These are phyloP conservation scores for Murraya paniculata DNA, from an alignment of 345 rosid genomes.

Conservation along the genomic window DNA sequence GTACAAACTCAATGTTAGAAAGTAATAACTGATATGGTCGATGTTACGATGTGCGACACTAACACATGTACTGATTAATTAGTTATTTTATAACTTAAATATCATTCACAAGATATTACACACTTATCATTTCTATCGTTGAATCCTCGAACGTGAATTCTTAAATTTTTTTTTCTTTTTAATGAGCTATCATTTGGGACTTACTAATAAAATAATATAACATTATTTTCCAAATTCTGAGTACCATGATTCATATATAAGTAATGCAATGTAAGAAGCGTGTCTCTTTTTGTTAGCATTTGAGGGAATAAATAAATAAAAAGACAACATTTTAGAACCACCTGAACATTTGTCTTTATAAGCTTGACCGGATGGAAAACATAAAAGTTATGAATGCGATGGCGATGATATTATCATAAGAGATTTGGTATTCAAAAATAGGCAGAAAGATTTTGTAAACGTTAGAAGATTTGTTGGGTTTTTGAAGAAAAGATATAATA, in stretches of 20 bases:
- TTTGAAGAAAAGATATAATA: not conserved
- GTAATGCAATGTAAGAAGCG: not conserved
- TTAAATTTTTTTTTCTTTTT: too few species aligned
- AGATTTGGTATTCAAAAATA: not conserved
- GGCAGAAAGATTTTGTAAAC: not conserved
- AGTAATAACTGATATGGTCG: accelerated
- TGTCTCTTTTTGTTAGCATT: not conserved
- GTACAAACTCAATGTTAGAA: too few species aligned
- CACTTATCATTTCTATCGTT: too few species aligned
- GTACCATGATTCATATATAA: not conserved
- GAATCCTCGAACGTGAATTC: too few species aligned
- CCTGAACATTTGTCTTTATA: not conserved
- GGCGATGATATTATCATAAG: not conserved
- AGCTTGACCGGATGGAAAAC: not conserved
- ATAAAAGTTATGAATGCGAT: too few species aligned
- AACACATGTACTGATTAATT: too few species aligned
- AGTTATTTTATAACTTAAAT: too few species aligned
- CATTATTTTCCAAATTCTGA: too few species aligned
- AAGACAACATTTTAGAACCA: not conserved
- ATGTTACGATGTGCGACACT: too few species aligned
- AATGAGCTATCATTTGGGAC: too few species aligned
- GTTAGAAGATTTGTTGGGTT: not conserved
- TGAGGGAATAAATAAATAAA: not conserved
- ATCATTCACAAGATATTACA: too few species aligned
- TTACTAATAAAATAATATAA: too few species aligned